These are phyloP conservation scores for Magnolia kwangsiensis DNA, from an alignment of 164 flowering plant species.

Conservation along the genomic window DNA sequence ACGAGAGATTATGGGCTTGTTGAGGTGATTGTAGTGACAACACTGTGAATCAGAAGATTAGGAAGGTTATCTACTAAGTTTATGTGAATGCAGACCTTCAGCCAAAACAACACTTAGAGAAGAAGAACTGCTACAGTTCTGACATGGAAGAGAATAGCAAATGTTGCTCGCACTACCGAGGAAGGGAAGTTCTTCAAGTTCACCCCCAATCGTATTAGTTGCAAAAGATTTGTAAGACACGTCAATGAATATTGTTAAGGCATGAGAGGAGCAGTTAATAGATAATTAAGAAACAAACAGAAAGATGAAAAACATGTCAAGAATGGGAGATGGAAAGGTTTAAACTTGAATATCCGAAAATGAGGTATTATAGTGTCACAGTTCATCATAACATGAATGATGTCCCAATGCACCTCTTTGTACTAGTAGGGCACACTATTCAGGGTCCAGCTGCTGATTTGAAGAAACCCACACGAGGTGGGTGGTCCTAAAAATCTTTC, in stretches of 20 bases:
- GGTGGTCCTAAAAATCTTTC: no score
- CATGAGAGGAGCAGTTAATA: background rate
- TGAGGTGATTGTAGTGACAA: no score
- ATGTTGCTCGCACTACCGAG: conserved; percentile 58
- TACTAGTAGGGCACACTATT: no score
- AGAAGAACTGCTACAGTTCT: conserved; percentile 77
- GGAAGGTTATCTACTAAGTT: background rate
- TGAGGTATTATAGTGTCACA: background rate
- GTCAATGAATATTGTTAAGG: background rate
- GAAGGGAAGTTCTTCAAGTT: conserved; percentile 84
- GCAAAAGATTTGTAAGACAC: conserved; percentile 8
- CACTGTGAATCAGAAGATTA: background rate
- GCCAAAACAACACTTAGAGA: conserved; percentile 85
- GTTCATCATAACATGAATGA: no score
- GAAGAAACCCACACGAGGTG: no score
- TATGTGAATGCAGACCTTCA: conserved; percentile 56
- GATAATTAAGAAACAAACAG: background rate
- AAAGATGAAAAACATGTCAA: background rate
- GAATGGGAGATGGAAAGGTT: background rate
- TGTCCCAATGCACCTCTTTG: no score
- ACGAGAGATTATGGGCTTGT: no score
- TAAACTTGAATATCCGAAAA: background rate
- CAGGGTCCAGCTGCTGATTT: no score
- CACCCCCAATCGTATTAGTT: conserved; percentile 69
- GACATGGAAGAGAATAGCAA: conserved; percentile 75